Evolutionary conservation across 768 basidiomycete genomes (phyloP), one percentile per base, ranked within the genome.

Genomic region (Tulasnella sp.): DNA sequence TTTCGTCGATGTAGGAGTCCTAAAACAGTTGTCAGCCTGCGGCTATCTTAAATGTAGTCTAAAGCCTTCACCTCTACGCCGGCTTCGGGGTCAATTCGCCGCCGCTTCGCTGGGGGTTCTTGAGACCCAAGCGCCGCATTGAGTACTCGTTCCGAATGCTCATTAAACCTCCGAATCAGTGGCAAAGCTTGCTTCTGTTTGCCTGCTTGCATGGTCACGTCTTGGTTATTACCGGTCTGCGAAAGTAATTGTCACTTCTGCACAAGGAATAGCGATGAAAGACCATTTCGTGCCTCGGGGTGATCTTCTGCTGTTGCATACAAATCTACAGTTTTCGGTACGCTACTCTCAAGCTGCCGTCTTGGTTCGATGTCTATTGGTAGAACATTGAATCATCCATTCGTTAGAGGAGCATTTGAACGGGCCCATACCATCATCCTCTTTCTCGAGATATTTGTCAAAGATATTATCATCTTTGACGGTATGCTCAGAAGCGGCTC

Each of bases 161-260:
- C 94, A 77, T 98, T 99, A 81, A 99, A 98, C 78, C 95, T 92
- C 65, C 96, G 86, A 75, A 99, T 98, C 63, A 98, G 84, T 0
- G 97, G 97, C 29, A 99, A 80, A 14, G 92, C 91, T 40, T 89
- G 90, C 66, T 88, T 85, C 79, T 97, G 91, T 77, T 90, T 86
- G 17, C 97, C 97, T 16, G 96, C 88, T 78, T 93, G 93, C 97
- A 98, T 99, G 1, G 97, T 98, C 29, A 92, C 78, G 76, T 99
- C 97, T 78, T 86, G 89, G 75, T 89, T 87, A 76, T 96, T 96
- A 22, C 93, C 92, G 2, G 91, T 91, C 93, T 97, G 75, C 40
- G 65, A 29, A 70, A 12, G 26, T 32, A 42, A 72, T 69, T 11
- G 16, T n/a, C 39, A 39, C 19, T 35, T 47, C 73, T 71, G 39